Percentiles rank a stretch among this genome's conserved stretches.
Evolutionary conservation across 108 stramenopile genomes (phyloP).

Genomic region (Skeletonema costatum): DNA sequence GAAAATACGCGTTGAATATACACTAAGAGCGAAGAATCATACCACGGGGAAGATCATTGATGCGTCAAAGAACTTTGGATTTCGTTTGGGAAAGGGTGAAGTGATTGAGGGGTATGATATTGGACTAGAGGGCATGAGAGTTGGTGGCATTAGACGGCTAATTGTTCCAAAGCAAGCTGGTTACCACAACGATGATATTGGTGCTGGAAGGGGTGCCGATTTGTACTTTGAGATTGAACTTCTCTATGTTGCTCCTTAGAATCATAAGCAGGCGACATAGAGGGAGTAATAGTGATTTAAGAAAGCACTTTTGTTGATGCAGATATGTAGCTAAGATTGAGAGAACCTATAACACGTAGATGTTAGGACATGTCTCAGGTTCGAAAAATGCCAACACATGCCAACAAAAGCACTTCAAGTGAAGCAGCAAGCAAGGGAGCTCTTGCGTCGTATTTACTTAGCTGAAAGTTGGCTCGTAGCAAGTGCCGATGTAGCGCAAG

Average conservation of each 20-base stretch:
- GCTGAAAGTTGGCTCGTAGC: no score
- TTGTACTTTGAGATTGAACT: conserved; percentile 64
- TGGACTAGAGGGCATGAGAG: conserved; percentile 73
- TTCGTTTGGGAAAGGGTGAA: conserved; percentile 68
- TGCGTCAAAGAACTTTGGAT: conserved; percentile 53
- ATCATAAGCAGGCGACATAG: neutral
- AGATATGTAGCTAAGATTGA: no score
- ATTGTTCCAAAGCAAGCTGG: conserved; percentile 80
- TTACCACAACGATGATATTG: conserved; percentile 73
- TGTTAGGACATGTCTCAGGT: no score
- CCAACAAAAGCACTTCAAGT: no score
- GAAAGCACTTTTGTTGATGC: no score
- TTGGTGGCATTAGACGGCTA: conserved; percentile 74
- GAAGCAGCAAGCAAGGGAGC: no score
- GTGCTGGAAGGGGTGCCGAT: conserved; percentile 59
- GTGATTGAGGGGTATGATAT: conserved; percentile 85
- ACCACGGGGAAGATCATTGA: conserved; percentile 53
- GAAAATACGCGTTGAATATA: conserved; percentile 49
- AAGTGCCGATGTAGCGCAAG: no score
- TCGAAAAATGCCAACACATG: no score
- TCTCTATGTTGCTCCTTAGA: conserved; percentile 38
- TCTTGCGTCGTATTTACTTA: no score
- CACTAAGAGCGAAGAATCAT: conserved; percentile 38
- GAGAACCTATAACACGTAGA: no score
- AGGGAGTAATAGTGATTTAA: no score